A percentile compares a stretch with the other conserved stretches of the same genome.
phyloP scores from a whole-genome alignment of 495 filamentous ascomycete species.

The Saxispiralis lemnorum region DNA sequence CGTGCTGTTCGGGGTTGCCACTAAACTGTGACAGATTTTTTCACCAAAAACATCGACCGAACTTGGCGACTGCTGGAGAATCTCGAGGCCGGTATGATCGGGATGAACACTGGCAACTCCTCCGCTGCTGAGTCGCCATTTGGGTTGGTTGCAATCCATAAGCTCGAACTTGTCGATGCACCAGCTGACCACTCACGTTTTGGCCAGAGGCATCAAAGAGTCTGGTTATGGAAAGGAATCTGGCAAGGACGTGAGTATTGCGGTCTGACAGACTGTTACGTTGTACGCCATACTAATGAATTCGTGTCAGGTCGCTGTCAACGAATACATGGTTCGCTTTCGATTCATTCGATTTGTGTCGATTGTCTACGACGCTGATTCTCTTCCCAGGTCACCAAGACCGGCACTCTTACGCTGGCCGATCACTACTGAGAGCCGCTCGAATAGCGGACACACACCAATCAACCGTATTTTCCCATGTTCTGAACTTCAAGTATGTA shows the following conservation, averaged over 20 bases:
- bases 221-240: conserved; percentile 62
- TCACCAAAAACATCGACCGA: conserved; percentile 56
- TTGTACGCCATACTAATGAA: too few relatives aligned
- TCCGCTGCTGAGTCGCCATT: conserved; percentile 57
- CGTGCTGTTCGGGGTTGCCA: too few relatives aligned
- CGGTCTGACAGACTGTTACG: too few relatives aligned
- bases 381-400: conserved; percentile 58
- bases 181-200: too few relatives aligned
- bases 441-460: too few relatives aligned
- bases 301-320: too few relatives aligned
- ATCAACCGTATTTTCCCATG: too few relatives aligned
- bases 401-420: conserved; percentile 21
- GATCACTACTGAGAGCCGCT: conserved; percentile 13
- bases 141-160: conserved; percentile 23
- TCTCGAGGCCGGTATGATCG: conserved; percentile 62
- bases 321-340: too few relatives aligned
- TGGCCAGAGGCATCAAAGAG: conserved; percentile 43
- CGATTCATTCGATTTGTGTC: too few relatives aligned
- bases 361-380: conserved; percentile 6
- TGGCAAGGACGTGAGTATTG: conserved; percentile 40
- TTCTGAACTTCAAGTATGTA: too few relatives aligned
- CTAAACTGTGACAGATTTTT: conserved; percentile 33
- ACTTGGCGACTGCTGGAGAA: conserved; percentile 57
- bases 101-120: conserved; percentile 30
- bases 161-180: too few relatives aligned